A percentile compares a stretch with the other conserved stretches of the same genome.
Conservation (phyloP, 208 protist species). For the Naegleria gruberi region DNA sequence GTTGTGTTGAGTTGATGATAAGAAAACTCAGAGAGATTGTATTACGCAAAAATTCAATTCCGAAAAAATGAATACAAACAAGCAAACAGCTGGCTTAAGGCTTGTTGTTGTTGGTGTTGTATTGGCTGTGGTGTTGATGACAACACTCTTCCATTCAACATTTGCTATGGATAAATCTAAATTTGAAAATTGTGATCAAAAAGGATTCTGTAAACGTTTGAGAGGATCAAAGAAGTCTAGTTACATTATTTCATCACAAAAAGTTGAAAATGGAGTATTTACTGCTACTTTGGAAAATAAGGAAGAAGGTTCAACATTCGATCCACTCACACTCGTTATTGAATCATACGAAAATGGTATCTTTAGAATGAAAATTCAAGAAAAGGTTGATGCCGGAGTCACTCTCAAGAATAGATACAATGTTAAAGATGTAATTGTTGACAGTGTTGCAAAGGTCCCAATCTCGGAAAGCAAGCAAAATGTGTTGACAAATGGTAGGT, state of each 20-base stretch:
- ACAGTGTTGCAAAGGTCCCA: background rate
- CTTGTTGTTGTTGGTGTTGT: background rate
- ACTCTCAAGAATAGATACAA: constrained; percentile 17
- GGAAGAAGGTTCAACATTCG: background rate
- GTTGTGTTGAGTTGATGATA: too few relatives aligned
- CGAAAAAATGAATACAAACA: background rate
- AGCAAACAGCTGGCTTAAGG: too few relatives aligned
- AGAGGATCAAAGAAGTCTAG: background rate
- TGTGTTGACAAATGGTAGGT: background rate
- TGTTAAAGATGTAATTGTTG: constrained; percentile 29
- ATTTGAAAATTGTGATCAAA: constrained; percentile 20
- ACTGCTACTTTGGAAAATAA: background rate
- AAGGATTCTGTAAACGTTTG: constrained; percentile 15
- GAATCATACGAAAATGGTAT: constrained; percentile 27
- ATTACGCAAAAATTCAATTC: too few relatives aligned
- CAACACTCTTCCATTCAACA: background rate
- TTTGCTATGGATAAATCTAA: background rate
- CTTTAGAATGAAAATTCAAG: constrained; percentile 24
- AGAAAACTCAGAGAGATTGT: too few relatives aligned
- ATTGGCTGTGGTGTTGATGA: background rate
- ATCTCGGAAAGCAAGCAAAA: background rate
- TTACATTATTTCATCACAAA: background rate
- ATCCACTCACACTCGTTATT: background rate
- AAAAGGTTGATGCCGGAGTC: background rate
- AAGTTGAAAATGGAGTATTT: background rate